Evolutionary conservation across 179 eudicot genomes (phyloP).

Genomic region (Drosera spatulata): DNA sequence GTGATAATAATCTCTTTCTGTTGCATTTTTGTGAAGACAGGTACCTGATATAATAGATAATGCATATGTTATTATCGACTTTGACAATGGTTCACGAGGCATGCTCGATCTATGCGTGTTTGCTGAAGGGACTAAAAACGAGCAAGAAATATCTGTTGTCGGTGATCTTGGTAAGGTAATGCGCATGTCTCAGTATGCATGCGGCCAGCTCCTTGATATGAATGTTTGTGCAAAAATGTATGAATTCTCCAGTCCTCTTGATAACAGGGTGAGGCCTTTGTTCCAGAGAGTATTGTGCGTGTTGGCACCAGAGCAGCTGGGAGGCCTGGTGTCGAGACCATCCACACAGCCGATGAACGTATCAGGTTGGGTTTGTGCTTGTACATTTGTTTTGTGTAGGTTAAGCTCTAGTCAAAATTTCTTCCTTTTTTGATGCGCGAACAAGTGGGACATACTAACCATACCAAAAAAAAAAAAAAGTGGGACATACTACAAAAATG

Average conservation of each 20-base stretch:
- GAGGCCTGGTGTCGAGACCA: constrained; percentile 65
- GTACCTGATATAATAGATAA: constrained; percentile 96
- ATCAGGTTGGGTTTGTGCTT: constrained; percentile 40
- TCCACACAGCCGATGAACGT: constrained; percentile 53
- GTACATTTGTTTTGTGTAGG: too few species aligned
- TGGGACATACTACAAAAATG: too few species aligned
- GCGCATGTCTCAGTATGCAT: too few species aligned
- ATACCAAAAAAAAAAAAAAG: too few species aligned
- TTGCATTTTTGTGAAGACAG: constrained; percentile 18
- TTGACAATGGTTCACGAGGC: constrained; percentile 89
- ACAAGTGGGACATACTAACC: too few species aligned
- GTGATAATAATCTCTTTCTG: not conserved
- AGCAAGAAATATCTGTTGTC: constrained; percentile 93
- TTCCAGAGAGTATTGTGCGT: constrained; percentile 81
- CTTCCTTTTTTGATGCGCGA: too few species aligned
- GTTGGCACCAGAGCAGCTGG: constrained; percentile 60
- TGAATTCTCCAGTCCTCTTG: too few species aligned
- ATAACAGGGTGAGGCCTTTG: constrained; percentile 87
- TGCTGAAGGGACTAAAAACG: constrained; percentile 98
- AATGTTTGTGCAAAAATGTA: too few species aligned
- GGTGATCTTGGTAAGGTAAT: constrained; percentile 83
- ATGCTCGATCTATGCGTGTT: constrained; percentile 97
- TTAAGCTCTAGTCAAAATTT: too few species aligned
- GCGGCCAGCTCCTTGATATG: too few species aligned
- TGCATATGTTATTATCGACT: constrained; percentile 96